Evolutionary conservation across 805 yeast genomes (phyloP), one percentile per base, ranked within the genome.

Genomic region (Groenewaldozyma salmanticensis): DNA sequence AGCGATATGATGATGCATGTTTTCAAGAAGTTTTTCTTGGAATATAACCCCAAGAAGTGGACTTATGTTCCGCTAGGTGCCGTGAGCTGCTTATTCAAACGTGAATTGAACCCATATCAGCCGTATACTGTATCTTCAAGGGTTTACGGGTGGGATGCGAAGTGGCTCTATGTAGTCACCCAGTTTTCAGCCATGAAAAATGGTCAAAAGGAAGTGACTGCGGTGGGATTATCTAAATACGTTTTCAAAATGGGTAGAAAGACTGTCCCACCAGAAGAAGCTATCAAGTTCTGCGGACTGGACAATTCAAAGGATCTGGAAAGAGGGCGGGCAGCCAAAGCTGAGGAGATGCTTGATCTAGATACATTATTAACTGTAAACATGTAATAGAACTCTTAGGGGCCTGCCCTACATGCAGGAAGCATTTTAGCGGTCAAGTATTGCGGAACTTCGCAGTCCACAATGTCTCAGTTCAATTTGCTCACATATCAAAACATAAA

Each of bases 41-140:
- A 65, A 29, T 70, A 64, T 52, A 60, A 60, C 49, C 45, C 51
- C 4, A 65, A 42, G 51, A 45, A 33, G 47, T 58, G 66, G 51
- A 83, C 87, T 0, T 85, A 74, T 57, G 64, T 79, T 1, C 95
- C 96, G 0, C 79, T 88, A 20, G 95, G 85, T 1, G 71, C 79
- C 5, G 79, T 83, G 6, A 72, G 72, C 39, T 71, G 81, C 22
- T 67, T 72, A 21, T 88, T 84, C 62, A 69, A 79, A 46, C 74
- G 71, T 47, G 95, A 88, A 53, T 76, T 90, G 55, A 71, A 64
- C 51, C 80, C 90, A 1, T 83, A 78, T 53, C 73, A 71, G 42
- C 51, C 52, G 20, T 88, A 78, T 56, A 48, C 62, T 2, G 67
- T 88, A 18, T 64, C 66, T 27, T 71, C 81, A 2, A 65, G 75